phyloP scores from a whole-genome alignment of 2,329 filamentous ascomycete species.

The Fusarium sp. region DNA sequence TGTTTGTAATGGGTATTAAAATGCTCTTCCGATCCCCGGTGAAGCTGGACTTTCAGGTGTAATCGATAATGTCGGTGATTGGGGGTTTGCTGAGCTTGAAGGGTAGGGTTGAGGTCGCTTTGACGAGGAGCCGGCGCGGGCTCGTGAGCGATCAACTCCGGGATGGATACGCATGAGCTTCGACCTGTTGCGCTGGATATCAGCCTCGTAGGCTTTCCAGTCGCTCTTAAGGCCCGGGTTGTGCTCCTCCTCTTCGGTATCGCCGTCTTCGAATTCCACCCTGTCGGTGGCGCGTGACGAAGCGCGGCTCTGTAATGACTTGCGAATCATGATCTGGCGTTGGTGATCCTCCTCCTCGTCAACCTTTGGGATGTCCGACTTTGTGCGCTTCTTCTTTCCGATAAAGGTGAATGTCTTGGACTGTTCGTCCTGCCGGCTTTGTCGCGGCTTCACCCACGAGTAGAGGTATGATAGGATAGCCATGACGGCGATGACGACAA shows the following conservation, averaged over 20 bases:
- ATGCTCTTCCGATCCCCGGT: slow-evolving; percentile 24
- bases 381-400: slow-evolving; percentile 38
- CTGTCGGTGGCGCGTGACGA: slow-evolving; percentile 36
- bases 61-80: slow-evolving; percentile 24
- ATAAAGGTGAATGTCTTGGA: slow-evolving; percentile 30
- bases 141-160: slow-evolving; percentile 37
- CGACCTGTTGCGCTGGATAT: slow-evolving; percentile 45
- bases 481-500: slow-evolving; percentile 22
- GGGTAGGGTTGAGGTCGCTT: slow-evolving; percentile 22
- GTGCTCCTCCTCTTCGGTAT: slow-evolving; percentile 34
- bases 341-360: slow-evolving; percentile 53
- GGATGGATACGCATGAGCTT: slow-evolving; percentile 47
- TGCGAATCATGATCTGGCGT: slow-evolving; percentile 56
- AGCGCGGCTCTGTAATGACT: slow-evolving; percentile 53
- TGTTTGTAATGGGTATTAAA: slow-evolving; percentile 2
- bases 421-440: slow-evolving; percentile 25
- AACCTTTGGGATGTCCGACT: slow-evolving; percentile 19
- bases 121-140: slow-evolving; percentile 24
- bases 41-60: slow-evolving; percentile 18
- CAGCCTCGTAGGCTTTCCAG: slow-evolving; percentile 57
- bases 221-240: slow-evolving; percentile 44
- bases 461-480: slow-evolving; percentile 38
- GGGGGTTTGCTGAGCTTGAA: slow-evolving; percentile 31
- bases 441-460: slow-evolving; percentile 40
- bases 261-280: slow-evolving; percentile 16